A percentile compares a stretch with the other conserved stretches of the same genome.
phyloP scores from a whole-genome alignment of 768 basidiomycete species.

The Naganishia antarctica region DNA sequence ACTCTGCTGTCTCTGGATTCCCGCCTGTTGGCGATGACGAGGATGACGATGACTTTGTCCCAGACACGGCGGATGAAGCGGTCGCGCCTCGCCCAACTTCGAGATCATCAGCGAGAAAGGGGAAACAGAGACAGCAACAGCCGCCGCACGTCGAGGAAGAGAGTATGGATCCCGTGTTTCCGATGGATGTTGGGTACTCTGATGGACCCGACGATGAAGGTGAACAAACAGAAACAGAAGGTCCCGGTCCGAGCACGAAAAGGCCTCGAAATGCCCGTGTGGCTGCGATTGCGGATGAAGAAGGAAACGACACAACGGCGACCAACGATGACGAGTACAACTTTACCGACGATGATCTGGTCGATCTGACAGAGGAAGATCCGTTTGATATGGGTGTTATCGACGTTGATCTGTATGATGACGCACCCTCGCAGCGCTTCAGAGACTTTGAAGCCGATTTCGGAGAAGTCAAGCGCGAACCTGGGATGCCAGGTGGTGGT shows the following conservation, averaged over 20 bases:
- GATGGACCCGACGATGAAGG: conserved; percentile 10
- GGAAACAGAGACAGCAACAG: conserved; percentile 15
- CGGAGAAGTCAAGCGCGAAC: conserved; percentile 15
- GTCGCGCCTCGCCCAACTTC: neutral
- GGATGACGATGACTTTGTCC: conserved; percentile 10
- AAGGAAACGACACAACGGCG: neutral
- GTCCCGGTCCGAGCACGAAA: neutral
- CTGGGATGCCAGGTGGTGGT: neutral
- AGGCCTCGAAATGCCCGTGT: neutral
- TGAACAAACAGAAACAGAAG: conserved; percentile 14
- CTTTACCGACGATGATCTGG: conserved; percentile 13
- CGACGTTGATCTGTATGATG: conserved; percentile 12
- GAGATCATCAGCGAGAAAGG: conserved; percentile 7
- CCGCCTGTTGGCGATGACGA: neutral
- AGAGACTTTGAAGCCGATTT: conserved; percentile 11
- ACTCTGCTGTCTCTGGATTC: neutral
- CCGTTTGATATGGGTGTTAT: conserved; percentile 9
- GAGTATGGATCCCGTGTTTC: neutral
- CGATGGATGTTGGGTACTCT: conserved; percentile 1
- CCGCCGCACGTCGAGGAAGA: neutral
- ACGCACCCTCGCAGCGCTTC: conserved; percentile 15
- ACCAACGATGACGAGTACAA: conserved; percentile 2
- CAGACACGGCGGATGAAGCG: conserved; percentile 7
- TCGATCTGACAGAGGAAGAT: conserved; percentile 17
- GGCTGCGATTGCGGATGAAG: neutral